A percentile compares a stretch with the other conserved stretches of the same genome.
Evolutionary conservation across 768 basidiomycete species (phyloP).

Genomic region (Mrakia blollopis): DNA sequence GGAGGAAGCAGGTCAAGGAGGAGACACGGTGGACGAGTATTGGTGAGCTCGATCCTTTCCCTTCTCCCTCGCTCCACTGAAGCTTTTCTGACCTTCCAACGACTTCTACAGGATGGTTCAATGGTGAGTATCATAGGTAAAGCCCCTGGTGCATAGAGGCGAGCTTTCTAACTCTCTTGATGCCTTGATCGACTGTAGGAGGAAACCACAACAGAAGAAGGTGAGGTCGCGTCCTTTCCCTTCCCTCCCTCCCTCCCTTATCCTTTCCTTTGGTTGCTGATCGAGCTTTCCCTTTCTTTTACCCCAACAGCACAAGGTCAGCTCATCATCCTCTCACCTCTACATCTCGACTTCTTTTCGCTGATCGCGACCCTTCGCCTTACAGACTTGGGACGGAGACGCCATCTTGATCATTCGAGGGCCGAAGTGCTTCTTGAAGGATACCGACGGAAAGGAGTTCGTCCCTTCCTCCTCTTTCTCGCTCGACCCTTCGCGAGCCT

Average conservation of each 20-base stretch:
- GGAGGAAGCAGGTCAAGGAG: background rate
- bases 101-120: background rate
- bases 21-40: background rate
- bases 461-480: background rate
- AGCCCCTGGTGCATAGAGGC: background rate
- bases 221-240: conserved; percentile 8
- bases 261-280: too few relatives aligned
- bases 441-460: conserved; percentile 42
- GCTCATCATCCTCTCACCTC: background rate
- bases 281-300: background rate
- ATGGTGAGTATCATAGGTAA: background rate
- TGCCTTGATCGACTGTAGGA: background rate
- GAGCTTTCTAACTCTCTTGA: background rate
- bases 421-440: conserved; percentile 57
- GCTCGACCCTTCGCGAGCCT: too few relatives aligned
- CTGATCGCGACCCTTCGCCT: background rate
- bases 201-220: conserved; percentile 28
- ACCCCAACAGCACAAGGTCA: conserved; percentile 23
- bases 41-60: conserved; percentile 12
- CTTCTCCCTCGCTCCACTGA: background rate
- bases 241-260: background rate
- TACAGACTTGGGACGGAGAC: conserved; percentile 69
- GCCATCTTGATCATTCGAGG: conserved; percentile 42
- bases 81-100: background rate
- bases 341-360: background rate